Conservation (phyloP, 129 eudicot genomes). For the Kitagawia praeruptora region DNA sequence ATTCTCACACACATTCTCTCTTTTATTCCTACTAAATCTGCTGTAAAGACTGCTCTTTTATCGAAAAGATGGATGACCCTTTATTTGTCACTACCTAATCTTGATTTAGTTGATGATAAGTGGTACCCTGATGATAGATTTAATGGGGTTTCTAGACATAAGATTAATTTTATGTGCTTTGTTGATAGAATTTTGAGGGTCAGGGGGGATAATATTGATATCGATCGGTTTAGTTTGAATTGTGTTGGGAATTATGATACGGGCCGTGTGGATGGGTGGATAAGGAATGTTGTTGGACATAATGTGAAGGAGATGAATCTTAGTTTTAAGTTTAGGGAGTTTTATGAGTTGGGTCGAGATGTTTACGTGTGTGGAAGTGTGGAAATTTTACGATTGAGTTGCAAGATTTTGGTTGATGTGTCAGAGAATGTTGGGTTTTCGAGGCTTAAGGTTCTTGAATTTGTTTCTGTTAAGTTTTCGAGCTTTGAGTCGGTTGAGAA, state of each 20-base stretch:
- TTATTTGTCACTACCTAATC: slow-evolving; percentile 7
- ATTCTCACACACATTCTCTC: slow-evolving; percentile 3
- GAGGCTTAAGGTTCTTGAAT: neutral
- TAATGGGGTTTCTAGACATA: neutral
- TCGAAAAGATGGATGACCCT: slow-evolving; percentile 1
- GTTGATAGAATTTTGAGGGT: slow-evolving; percentile 7
- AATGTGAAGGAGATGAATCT: slow-evolving; percentile 9
- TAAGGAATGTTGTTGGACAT: neutral
- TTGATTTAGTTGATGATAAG: neutral
- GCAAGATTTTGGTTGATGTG: slow-evolving; percentile 9
- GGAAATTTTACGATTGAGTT: neutral
- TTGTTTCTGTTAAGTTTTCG: slow-evolving; percentile 3
- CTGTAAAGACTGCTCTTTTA: neutral
- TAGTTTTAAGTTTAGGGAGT: neutral
- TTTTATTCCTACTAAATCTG: slow-evolving; percentile 11
- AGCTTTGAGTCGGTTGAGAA: slow-evolving; percentile 14
- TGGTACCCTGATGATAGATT: neutral
- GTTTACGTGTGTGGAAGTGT: neutral
- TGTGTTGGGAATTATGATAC: neutral
- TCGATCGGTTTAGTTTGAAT: slow-evolving; percentile 7
- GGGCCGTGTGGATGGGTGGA: neutral
- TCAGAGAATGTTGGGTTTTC: neutral
- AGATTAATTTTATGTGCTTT: neutral
- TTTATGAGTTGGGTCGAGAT: neutral
- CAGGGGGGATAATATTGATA: neutral